Conservation (phyloP, 495 filamentous ascomycete species). For the Parathielavia appendiculata region DNA sequence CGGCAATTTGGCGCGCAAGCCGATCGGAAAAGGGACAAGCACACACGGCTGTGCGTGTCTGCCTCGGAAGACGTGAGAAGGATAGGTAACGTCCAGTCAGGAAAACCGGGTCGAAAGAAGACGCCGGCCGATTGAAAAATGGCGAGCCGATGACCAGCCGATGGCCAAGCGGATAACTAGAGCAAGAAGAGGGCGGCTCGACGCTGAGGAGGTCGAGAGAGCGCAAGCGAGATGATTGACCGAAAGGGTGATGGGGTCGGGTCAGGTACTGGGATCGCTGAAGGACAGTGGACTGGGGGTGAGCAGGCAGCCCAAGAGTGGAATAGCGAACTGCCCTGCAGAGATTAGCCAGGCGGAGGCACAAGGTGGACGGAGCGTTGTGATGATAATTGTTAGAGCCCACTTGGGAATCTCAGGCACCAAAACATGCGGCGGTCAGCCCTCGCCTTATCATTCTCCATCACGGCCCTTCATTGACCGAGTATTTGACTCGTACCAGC, state of each 20-base stretch:
- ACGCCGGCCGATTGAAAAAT: conserved; percentile 22
- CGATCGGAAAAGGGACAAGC: conserved; percentile 25
- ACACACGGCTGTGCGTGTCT: conserved; percentile 25
- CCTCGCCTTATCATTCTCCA: conserved; percentile 23
- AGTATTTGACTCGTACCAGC: conserved; percentile 9
- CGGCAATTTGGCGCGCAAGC: conserved; percentile 32
- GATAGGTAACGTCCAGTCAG: conserved; percentile 1
- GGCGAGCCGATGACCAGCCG: conserved; percentile 26
- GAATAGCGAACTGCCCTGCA: conserved; percentile 30
- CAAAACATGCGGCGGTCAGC: not conserved
- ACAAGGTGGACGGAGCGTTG: conserved; percentile 15
- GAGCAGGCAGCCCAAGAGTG: conserved; percentile 25
- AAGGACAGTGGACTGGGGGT: conserved; percentile 29
- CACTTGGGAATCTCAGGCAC: conserved; percentile 1
- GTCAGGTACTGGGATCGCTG: conserved; percentile 35
- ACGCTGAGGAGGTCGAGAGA: conserved; percentile 37
- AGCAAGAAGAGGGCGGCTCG: conserved; percentile 28
- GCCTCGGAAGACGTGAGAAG: conserved; percentile 13
- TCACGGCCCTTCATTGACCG: conserved; percentile 15
- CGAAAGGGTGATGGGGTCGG: conserved; percentile 36
- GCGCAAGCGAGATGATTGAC: conserved; percentile 49
- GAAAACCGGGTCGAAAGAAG: conserved; percentile 13
- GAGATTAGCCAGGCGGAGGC: conserved; percentile 36
- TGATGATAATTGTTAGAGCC: conserved; percentile 20
- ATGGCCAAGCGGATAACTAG: conserved; percentile 28